phyloP scores from a whole-genome alignment of 129 eudicot species.

The Lonicera japonica region DNA sequence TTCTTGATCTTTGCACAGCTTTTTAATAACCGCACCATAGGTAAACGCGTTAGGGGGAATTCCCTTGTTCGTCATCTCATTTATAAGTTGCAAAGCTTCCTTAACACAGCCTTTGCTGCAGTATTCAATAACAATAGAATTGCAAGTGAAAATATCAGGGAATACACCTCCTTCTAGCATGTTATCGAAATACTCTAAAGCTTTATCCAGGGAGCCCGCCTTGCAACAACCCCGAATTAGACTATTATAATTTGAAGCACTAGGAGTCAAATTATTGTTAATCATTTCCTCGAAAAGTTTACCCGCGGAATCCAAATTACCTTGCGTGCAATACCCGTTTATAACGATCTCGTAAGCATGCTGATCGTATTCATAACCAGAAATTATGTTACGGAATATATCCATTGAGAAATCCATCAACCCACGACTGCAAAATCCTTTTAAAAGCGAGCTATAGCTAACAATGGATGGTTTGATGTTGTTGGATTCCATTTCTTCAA shows the following conservation, averaged over 20 bases:
- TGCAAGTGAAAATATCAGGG: conserved; percentile 18
- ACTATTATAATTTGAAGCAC: conserved; percentile 14
- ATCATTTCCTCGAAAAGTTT: conserved; percentile 33
- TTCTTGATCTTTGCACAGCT: conserved; percentile 30
- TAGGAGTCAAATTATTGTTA: conserved; percentile 20
- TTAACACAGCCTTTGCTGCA: conserved; percentile 25
- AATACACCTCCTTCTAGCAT: conserved; percentile 14
- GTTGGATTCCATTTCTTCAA: conserved; percentile 29
- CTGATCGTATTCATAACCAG: conserved; percentile 25
- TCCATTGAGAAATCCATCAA: conserved; percentile 20
- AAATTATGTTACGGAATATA: conserved; percentile 8
- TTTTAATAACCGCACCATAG: conserved; percentile 24
- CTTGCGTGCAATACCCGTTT: conserved; percentile 22
- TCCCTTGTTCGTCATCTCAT: conserved; percentile 23
- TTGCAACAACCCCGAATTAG: conserved; percentile 24
- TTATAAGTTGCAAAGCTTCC: conserved; percentile 30
- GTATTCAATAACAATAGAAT: conserved; percentile 16
- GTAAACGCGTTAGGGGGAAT: conserved; percentile 27
- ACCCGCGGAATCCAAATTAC: conserved; percentile 23
- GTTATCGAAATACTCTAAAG: conserved; percentile 9
- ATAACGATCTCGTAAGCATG: conserved; percentile 26
- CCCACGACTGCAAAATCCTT: conserved; percentile 21
- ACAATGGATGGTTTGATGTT: conserved; percentile 29
- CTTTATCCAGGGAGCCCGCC: conserved; percentile 29
- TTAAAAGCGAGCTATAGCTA: conserved; percentile 28